Evolutionary conservation across 345 rosid species (phyloP).

Genomic region (Ceriops decandra): DNA sequence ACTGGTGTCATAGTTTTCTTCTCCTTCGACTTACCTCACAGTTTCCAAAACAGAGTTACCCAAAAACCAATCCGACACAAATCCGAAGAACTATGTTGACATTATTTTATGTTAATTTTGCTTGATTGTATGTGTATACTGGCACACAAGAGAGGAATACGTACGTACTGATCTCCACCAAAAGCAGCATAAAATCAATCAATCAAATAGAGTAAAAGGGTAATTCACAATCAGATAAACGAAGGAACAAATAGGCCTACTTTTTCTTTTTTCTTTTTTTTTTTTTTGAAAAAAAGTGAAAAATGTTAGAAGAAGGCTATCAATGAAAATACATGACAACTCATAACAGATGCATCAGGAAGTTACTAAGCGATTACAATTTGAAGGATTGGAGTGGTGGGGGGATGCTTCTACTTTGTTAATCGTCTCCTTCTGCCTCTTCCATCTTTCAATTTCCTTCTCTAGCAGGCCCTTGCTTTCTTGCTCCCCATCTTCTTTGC

Average conservation of each 20-base stretch:
- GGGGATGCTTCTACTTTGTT: constrained; percentile 20
- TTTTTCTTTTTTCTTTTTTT: neutral
- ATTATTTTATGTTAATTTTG: too few species aligned
- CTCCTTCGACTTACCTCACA: too few species aligned
- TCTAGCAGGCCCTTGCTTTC: constrained; percentile 37
- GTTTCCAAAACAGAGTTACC: too few species aligned
- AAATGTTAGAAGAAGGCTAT: too few species aligned
- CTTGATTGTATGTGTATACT: too few species aligned
- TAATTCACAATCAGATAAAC: neutral
- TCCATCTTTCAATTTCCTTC: constrained; percentile 46
- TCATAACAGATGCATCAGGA: neutral
- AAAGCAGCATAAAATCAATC: too few species aligned
- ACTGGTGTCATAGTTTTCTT: too few species aligned
- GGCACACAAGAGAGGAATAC: too few species aligned
- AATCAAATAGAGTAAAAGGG: too few species aligned
- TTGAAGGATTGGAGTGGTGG: neutral
- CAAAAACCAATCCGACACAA: too few species aligned
- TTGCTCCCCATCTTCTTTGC: constrained; percentile 13
- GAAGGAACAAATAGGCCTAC: neutral
- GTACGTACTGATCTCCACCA: too few species aligned
- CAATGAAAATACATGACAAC: neutral
- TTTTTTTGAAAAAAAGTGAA: neutral
- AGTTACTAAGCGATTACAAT: constrained; percentile 3
- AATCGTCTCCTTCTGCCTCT: constrained; percentile 29
- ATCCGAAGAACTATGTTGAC: too few species aligned